Conservation (phyloP, 208 protist genomes). For the Acanthamoeba castellanii region DNA sequence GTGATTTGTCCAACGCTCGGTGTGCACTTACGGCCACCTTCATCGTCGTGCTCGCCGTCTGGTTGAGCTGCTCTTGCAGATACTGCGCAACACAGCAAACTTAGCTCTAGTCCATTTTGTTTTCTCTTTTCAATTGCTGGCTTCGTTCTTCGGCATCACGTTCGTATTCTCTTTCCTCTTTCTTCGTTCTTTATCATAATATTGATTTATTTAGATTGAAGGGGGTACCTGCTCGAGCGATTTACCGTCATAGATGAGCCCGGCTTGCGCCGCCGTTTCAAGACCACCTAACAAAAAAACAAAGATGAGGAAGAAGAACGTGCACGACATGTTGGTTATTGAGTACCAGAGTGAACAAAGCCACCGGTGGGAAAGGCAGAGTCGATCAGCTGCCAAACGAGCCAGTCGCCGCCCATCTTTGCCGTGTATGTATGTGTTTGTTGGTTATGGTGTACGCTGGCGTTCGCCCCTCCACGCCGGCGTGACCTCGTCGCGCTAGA, state of each 20-base stretch:
- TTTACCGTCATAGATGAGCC: background rate
- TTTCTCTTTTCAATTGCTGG: background rate
- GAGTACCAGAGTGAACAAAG: constrained; percentile 34
- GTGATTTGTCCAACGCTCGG: constrained; percentile 3
- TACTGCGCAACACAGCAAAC: background rate
- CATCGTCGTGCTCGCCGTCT: background rate
- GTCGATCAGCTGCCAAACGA: constrained; percentile 55
- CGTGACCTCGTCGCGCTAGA: background rate
- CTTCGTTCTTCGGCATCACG: background rate
- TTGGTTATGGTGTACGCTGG: background rate
- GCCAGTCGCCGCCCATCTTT: background rate
- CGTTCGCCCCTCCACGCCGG: background rate
- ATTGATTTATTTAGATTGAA: too few relatives aligned
- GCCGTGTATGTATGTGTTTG: background rate
- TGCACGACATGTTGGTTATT: background rate
- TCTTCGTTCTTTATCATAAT: background rate
- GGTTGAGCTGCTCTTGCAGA: constrained; percentile 58
- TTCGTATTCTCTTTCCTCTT: background rate
- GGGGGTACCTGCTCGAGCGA: constrained; percentile 34
- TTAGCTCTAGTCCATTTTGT: background rate
- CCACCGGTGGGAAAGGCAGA: constrained; percentile 41
- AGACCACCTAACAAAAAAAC: constrained; percentile 8
- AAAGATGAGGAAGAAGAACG: background rate
- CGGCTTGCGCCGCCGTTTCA: constrained; percentile 26
- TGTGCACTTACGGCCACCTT: background rate